A percentile compares a stretch with the other conserved stretches of the same genome.
Conservation (phyloP, 164 flowering plant species). For the Magnolia sinica region DNA sequence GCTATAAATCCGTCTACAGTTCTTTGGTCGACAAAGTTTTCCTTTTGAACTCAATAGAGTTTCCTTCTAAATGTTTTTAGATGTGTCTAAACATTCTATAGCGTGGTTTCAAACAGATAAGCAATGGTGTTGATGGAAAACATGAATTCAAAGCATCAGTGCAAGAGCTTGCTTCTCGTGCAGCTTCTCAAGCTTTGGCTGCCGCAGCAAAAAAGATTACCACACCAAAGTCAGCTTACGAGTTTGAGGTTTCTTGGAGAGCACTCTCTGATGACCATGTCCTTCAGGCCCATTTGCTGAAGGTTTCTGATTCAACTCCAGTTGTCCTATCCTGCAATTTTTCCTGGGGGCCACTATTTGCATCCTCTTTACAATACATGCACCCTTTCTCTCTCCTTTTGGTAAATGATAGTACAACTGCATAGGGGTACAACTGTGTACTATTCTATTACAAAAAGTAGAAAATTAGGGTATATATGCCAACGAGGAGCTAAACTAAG, state of each 20-base stretch:
- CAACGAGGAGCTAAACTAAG: too few relatives aligned
- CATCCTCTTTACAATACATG: neutral
- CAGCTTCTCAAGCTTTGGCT: conserved; percentile 62
- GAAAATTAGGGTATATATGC: too few relatives aligned
- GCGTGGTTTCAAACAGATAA: conserved; percentile 27
- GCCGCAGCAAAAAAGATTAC: conserved; percentile 64
- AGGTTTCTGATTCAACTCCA: conserved; percentile 40
- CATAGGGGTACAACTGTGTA: neutral
- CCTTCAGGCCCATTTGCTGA: conserved; percentile 62
- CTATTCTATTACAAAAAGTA: neutral
- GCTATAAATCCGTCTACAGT: too few relatives aligned
- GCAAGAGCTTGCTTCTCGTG: conserved; percentile 87
- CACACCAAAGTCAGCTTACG: conserved; percentile 83
- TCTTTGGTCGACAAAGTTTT: neutral
- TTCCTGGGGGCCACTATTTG: neutral
- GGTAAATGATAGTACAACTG: neutral
- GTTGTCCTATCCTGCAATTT: neutral
- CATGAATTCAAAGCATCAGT: conserved; percentile 50
- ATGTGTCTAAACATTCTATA: neutral
- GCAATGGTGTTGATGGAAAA: conserved; percentile 26
- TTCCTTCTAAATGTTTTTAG: neutral
- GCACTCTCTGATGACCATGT: conserved; percentile 67
- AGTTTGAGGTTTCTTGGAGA: conserved; percentile 89
- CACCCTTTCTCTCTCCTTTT: neutral
- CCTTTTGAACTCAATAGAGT: neutral